Evolutionary conservation across 441 rosid genomes (phyloP).

Genomic region (Corymbia calophylla): DNA sequence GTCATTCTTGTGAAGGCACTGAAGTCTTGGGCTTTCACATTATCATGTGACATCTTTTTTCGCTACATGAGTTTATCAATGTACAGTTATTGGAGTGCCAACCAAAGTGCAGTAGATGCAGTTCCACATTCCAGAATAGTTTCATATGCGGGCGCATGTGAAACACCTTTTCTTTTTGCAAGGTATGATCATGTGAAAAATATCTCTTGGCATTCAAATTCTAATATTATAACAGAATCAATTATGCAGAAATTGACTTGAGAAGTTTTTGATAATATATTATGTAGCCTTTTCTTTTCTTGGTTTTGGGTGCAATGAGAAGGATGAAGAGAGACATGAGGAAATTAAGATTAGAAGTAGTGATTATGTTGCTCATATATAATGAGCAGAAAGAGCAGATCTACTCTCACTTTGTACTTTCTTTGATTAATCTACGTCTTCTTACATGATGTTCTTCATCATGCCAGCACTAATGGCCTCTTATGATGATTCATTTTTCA

Average conservation of each 20-base stretch:
- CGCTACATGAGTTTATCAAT: not conserved
- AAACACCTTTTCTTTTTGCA: not conserved
- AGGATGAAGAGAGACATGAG: not conserved
- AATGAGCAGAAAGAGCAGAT: not conserved
- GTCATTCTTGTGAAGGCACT: not conserved
- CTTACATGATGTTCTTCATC: not conserved
- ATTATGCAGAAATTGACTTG: not conserved
- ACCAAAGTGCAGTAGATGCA: not conserved
- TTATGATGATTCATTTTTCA: not conserved
- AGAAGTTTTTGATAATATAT: not conserved
- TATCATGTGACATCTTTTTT: not conserved
- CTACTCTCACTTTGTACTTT: not conserved
- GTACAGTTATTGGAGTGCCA: not conserved
- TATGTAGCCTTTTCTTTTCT: not conserved
- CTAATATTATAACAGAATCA: not conserved
- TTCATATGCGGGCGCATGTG: not conserved
- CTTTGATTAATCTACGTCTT: not conserved
- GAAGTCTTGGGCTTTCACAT: not conserved
- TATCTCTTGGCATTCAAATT: not conserved
- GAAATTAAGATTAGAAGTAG: not conserved
- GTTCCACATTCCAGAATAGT: not conserved
- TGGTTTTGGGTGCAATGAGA: not conserved
- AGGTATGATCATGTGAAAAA: not conserved
- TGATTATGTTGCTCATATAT: not conserved
- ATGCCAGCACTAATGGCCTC: not conserved